Base-by-base conservation (phyloP, 139 green algal species). In the Deuterostichococcus epilithicus region DNA sequence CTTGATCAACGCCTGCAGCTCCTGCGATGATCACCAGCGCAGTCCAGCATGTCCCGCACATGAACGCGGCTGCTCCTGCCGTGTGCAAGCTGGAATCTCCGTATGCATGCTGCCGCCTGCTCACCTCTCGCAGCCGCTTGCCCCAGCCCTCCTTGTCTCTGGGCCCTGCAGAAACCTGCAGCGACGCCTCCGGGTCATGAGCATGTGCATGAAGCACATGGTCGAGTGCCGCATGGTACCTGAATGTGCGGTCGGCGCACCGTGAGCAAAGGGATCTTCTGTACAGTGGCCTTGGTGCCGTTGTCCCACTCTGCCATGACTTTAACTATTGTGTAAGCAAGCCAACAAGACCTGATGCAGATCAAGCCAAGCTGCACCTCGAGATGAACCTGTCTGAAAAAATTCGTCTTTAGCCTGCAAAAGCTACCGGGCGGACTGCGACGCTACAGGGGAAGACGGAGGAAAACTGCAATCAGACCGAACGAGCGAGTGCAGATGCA, bases 231-330 rank as follows among this genome's bases (percentile, higher is more conserved):
- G 44, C 39, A 35, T 68, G 34, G 18, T 25, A 38, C 44, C 13
- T n/a, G 67, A 39, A 33, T 44, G 44, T 28, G 35, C 13, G 32
- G 33, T 44, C 18, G 13, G 37, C 35, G 78, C 37, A 91, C 86
- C 25, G 86, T 95, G 13, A 98, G 77, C 36, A 98, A 82, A 0
- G 95, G 95, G 33, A 99, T 98, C 78, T 97, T 95, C 63, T 91
- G 83, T n/a, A 97, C 93, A 15, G 86, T 84, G 23, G 88, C 82
- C 25, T 86, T 81, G 0, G 93, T 97, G 28, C 80, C 85, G 44
- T 72, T 36, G 74, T 96, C 92, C 86, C 90, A 97, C 42, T 92
- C 88, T 59, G 90, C 84, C 88, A 94, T 94, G 26, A n/a, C n/a
- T n/a, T n/a, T n/a, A n/a, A n/a, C n/a, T n/a, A n/a, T n/a, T n/a